Conservation (phyloP, 306 rosid genomes). For the Vigna unguiculata region DNA sequence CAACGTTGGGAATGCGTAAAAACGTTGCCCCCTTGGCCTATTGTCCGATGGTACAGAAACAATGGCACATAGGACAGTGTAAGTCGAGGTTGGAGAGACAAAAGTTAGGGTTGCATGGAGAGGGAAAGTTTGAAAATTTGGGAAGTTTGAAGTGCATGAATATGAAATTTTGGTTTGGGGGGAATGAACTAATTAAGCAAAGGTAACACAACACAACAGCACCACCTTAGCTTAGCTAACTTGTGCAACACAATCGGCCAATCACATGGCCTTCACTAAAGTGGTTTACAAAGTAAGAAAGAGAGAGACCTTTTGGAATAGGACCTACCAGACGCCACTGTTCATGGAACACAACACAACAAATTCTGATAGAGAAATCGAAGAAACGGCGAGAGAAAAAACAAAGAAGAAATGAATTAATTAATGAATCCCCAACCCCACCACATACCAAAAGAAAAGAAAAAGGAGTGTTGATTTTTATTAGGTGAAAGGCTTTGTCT, state of each 20-base stretch:
- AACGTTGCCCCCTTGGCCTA: neutral
- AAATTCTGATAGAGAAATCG: conserved; percentile 13
- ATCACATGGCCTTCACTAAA: conserved; percentile 36
- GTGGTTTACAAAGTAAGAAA: conserved; percentile 52
- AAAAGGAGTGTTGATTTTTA: conserved; percentile 37
- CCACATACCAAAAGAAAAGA: neutral
- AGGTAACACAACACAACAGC: neutral
- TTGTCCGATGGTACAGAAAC: conserved; percentile 4
- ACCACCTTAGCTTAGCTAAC: neutral
- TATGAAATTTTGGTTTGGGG: neutral
- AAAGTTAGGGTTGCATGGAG: conserved; percentile 32
- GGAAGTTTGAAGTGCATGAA: conserved; percentile 13
- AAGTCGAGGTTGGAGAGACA: conserved; percentile 3
- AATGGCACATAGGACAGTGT: neutral
- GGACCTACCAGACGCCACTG: conserved; percentile 33
- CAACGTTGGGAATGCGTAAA: conserved; percentile 10
- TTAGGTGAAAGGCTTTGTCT: conserved; percentile 57
- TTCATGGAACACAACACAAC: conserved; percentile 45
- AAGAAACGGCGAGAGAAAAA: conserved; percentile 44
- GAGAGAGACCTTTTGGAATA: conserved; percentile 51
- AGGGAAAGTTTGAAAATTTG: conserved; percentile 8
- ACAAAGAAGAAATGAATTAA: conserved; percentile 41
- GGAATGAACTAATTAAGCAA: neutral
- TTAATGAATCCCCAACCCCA: neutral
- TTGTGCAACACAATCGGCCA: conserved; percentile 26